Evolutionary conservation across 805 yeast species (phyloP).

Genomic region (Metschnikowia chrysomelidarum): DNA sequence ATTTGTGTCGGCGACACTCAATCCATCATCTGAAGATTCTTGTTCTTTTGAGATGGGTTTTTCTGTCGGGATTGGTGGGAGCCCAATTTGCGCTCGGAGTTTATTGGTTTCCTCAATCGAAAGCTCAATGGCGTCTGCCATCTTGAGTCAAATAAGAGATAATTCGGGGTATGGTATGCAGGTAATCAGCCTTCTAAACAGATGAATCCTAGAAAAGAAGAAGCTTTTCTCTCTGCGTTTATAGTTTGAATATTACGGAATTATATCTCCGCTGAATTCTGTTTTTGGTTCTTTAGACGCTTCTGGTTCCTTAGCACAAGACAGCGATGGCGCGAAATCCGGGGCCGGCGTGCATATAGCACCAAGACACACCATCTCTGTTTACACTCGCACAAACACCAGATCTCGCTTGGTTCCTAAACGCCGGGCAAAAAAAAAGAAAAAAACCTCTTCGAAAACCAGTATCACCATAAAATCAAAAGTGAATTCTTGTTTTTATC

Average conservation of each 20-base stretch:
- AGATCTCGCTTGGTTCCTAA: too few relatives aligned
- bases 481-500: not conserved
- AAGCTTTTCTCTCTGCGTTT: too few relatives aligned
- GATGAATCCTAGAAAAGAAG: too few relatives aligned
- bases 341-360: conserved; percentile 7
- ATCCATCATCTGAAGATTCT: not conserved
- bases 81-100: conserved; percentile 50
- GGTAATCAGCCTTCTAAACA: not conserved
- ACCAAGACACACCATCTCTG: conserved; percentile 1
- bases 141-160: not conserved
- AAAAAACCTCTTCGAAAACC: not conserved
- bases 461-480: not conserved
- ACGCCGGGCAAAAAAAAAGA: not conserved
- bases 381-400: conserved; percentile 6
- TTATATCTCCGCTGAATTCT: too few relatives aligned
- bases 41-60: not conserved
- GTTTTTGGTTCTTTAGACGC: too few relatives aligned
- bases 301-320: too few relatives aligned
- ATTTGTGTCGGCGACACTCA: not conserved
- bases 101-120: conserved; percentile 56
- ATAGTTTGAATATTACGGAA: too few relatives aligned
- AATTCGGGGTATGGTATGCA: too few relatives aligned
- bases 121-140: conserved; percentile 21
- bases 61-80: conserved; percentile 44
- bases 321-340: conserved; percentile 10